Evolutionary conservation across 116 monocot genomes (phyloP).

Genomic region (Thalassia testudinum): DNA sequence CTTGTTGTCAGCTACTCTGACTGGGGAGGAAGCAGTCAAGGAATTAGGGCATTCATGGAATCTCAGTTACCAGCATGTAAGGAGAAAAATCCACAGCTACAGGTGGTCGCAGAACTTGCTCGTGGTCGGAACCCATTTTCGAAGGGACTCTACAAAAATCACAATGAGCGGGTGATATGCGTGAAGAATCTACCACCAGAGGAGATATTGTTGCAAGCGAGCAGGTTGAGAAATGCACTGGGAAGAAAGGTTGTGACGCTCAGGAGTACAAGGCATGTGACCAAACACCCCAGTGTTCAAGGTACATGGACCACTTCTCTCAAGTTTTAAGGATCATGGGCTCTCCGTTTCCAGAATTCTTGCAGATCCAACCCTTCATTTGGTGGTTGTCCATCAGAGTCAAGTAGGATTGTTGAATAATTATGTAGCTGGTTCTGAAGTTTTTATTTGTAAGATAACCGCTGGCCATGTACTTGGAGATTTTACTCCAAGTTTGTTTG

Average conservation of each 20-base stretch:
- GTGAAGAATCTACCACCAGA: constrained; percentile 68
- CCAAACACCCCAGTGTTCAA: constrained; percentile 82
- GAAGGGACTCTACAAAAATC: constrained; percentile 72
- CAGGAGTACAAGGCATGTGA: constrained; percentile 86
- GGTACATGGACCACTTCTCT: constrained; percentile 81
- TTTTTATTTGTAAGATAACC: too few relatives aligned
- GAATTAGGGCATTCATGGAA: constrained; percentile 97
- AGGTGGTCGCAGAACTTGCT: constrained; percentile 56
- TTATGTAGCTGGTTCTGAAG: too few relatives aligned
- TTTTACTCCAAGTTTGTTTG: too few relatives aligned
- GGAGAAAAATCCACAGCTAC: constrained; percentile 75
- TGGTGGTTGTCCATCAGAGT: too few relatives aligned
- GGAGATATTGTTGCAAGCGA: constrained; percentile 71
- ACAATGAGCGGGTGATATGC: constrained; percentile 75
- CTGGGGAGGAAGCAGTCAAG: constrained; percentile 96
- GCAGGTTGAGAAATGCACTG: constrained; percentile 69
- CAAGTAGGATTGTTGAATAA: too few relatives aligned
- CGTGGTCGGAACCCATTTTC: constrained; percentile 79
- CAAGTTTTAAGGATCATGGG: constrained; percentile 13
- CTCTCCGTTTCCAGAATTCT: too few relatives aligned
- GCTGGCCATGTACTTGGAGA: too few relatives aligned
- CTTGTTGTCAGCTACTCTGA: constrained; percentile 80
- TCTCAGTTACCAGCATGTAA: constrained; percentile 54
- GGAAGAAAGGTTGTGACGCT: constrained; percentile 89
- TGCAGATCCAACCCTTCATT: too few relatives aligned